These are phyloP conservation scores for Colletotrichum echinochloae DNA, from an alignment of 2,329 filamentous ascomycete species.

Conservation along the genomic window DNA sequence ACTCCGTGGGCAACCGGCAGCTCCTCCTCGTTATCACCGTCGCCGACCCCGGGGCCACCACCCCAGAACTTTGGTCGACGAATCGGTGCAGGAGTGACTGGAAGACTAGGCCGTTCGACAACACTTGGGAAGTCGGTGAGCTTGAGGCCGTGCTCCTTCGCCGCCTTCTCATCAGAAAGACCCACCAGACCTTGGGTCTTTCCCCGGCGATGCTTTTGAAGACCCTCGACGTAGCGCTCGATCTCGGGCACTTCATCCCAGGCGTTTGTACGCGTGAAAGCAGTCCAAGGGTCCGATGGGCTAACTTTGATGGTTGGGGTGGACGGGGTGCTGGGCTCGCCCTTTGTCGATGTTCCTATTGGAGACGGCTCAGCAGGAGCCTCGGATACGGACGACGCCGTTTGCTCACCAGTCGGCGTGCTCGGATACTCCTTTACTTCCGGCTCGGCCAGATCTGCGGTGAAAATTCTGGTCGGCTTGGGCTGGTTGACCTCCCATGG, in stretches of 20 bases:
- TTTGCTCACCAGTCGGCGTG: slow-evolving; percentile 45
- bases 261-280: slow-evolving; percentile 82
- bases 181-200: slow-evolving; percentile 47
- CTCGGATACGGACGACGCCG: slow-evolving; percentile 37
- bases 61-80: slow-evolving; percentile 77
- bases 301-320: slow-evolving; percentile 61
- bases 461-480: slow-evolving; percentile 74
- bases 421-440: slow-evolving; percentile 46
- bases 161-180: slow-evolving; percentile 43
- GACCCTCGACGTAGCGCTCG: slow-evolving; percentile 82
- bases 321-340: slow-evolving; percentile 60
- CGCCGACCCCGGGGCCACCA: slow-evolving; percentile 54
- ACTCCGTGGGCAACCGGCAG: slow-evolving; percentile 85
- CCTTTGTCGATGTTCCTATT: slow-evolving; percentile 51
- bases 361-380: slow-evolving; percentile 50
- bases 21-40: slow-evolving; percentile 66
- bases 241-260: slow-evolving; percentile 96
- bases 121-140: slow-evolving; percentile 90
- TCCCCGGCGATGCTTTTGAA: slow-evolving; percentile 70
- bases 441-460: slow-evolving; percentile 40
- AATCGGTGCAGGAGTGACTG: slow-evolving; percentile 89
- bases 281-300: slow-evolving; percentile 74
- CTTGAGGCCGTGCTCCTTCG: slow-evolving; percentile 63
- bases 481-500: slow-evolving; percentile 85
- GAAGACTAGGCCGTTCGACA: slow-evolving; percentile 85